Conservation (phyloP, 108 stramenopile genomes). For the Nitzschia sp. region DNA sequence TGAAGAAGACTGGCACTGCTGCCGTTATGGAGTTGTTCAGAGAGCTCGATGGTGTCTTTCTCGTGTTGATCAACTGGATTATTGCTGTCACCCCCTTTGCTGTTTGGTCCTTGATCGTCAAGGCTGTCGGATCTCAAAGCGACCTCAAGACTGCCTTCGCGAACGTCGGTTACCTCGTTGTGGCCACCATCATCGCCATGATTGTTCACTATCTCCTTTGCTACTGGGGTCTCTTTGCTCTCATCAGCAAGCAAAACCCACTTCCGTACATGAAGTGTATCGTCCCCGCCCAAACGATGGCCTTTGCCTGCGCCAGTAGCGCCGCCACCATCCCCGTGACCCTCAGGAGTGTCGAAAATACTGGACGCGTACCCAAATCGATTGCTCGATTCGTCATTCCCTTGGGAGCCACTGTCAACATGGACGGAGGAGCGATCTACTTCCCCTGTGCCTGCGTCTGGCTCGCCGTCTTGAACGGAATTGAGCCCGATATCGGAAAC, state of each 20-base stretch:
- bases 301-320: constrained; percentile 41
- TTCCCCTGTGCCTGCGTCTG: constrained; percentile 32
- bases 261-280: constrained; percentile 21
- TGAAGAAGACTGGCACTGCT: not conserved
- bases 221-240: constrained; percentile 26
- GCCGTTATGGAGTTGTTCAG: constrained; percentile 11
- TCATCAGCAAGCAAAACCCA: constrained; percentile 30
- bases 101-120: constrained; percentile 33
- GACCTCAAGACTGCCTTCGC: constrained; percentile 17
- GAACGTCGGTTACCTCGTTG: constrained; percentile 33
- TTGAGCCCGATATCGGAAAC: constrained; percentile 24
- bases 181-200: constrained; percentile 13
- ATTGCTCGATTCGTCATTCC: constrained; percentile 44
- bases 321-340: constrained; percentile 48
- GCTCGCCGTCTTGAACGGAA: constrained; percentile 40
- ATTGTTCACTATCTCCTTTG: constrained; percentile 22
- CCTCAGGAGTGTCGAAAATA: constrained; percentile 19
- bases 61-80: constrained; percentile 39
- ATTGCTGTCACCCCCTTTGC: constrained; percentile 32
- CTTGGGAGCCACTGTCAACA: constrained; percentile 45
- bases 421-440: constrained; percentile 39
- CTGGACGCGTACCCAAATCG: constrained; percentile 36
- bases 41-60: constrained; percentile 37
- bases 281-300: constrained; percentile 31
- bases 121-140: constrained; percentile 34